Evolutionary conservation across 768 basidiomycete genomes (phyloP).

Genomic region (Rhizopogon rudus): DNA sequence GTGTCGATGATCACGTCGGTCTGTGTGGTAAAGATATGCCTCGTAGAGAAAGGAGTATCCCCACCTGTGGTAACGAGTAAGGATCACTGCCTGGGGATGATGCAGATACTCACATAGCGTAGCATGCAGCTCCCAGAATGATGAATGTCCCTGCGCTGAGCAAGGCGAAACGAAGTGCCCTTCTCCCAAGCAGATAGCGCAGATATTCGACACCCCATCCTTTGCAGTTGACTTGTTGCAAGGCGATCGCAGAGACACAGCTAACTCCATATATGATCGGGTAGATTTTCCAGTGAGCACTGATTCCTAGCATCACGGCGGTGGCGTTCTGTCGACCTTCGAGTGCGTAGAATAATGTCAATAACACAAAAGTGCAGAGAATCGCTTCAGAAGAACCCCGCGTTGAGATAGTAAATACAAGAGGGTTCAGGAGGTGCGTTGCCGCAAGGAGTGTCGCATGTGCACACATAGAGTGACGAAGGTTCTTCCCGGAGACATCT

Average conservation of each 20-base stretch:
- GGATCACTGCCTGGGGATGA: not conserved
- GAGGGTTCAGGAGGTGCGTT: constrained; percentile 86
- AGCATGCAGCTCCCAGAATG: constrained; percentile 57
- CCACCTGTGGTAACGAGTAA: constrained; percentile 56
- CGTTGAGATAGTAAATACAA: constrained; percentile 95
- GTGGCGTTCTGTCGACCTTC: constrained; percentile 56
- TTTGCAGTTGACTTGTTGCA: constrained; percentile 14
- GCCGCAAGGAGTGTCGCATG: constrained; percentile 56
- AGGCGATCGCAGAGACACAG: constrained; percentile 40
- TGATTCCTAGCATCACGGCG: constrained; percentile 72
- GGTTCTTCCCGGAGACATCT: constrained; percentile 4
- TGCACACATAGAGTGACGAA: not conserved
- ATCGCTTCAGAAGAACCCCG: constrained; percentile 94
- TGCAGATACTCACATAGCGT: constrained; percentile 59
- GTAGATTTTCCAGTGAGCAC: constrained; percentile 97
- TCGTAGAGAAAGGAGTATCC: constrained; percentile 89
- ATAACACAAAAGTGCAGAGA: constrained; percentile 73
- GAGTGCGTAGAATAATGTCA: constrained; percentile 58
- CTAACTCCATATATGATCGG: constrained; percentile 88
- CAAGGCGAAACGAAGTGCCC: constrained; percentile 59
- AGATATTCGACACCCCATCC: constrained; percentile 24
- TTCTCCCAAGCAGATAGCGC: constrained; percentile 39
- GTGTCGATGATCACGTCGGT: constrained; percentile 92
- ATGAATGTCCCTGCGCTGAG: constrained; percentile 69
- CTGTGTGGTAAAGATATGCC: constrained; percentile 89